Evolutionary conservation across 768 basidiomycete species (phyloP).

Genomic region (Termitomyces sp.): DNA sequence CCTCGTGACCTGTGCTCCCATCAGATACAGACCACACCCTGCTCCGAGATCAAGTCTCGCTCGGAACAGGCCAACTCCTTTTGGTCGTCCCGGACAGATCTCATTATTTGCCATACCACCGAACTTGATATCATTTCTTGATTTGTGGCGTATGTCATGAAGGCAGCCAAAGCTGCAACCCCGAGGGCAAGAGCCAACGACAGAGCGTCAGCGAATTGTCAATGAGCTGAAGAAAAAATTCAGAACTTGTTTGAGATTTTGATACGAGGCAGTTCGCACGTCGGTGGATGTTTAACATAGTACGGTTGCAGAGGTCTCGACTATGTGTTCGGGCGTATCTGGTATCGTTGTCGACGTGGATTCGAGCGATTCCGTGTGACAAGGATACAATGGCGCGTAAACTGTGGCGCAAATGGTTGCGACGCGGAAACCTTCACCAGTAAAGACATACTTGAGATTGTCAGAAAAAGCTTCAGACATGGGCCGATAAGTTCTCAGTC

Average conservation of each 20-base stretch:
- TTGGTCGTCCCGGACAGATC: conserved; percentile 47
- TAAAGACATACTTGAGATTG: conserved; percentile 7
- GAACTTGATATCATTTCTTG: conserved; percentile 75
- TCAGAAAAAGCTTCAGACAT: not conserved
- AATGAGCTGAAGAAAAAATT: not conserved
- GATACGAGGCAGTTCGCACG: conserved; percentile 28
- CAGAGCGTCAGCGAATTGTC: conserved; percentile 43
- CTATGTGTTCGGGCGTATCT: conserved; percentile 11
- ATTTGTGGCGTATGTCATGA: conserved; percentile 67
- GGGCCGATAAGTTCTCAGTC: not conserved
- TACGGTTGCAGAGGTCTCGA: conserved; percentile 29
- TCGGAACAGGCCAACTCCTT: too few species aligned
- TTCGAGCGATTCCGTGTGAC: conserved; percentile 11
- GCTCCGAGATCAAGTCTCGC: too few species aligned
- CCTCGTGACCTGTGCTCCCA: too few species aligned
- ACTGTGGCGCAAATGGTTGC: conserved; percentile 5
- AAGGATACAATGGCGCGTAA: not conserved
- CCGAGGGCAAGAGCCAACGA: conserved; percentile 51
- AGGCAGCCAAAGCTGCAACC: conserved; percentile 58
- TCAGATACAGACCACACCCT: too few species aligned
- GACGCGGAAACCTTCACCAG: conserved; percentile 1
- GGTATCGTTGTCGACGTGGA: conserved; percentile 14
- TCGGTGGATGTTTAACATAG: conserved; percentile 22
- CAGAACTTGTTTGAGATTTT: conserved; percentile 12
- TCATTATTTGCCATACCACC: conserved; percentile 60